Base-by-base conservation (phyloP, 306 rosid genomes). In the Prunus campanulata region DNA sequence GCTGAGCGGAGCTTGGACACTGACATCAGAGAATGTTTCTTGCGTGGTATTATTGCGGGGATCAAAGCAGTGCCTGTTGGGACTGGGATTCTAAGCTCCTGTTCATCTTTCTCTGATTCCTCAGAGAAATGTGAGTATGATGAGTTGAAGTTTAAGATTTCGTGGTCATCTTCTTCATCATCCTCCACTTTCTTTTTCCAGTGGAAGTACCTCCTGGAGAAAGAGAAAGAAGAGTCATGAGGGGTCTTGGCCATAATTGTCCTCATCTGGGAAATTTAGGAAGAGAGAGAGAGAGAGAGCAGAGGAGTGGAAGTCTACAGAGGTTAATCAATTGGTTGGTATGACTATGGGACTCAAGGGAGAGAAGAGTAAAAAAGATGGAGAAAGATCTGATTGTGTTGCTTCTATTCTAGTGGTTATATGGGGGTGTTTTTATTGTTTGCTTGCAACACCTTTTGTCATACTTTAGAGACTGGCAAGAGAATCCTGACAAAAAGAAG, bases 141-240 rank as follows among this genome's bases (percentile, higher is more conserved):
- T 8, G 88, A 78, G 10, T 39, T 60, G 42, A 80, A 63, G 82
- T 79, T 87, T 4, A 85, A 77, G 81, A 86, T 49, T 71, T 74
- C 88, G 52, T 85, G 91, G 3, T 83, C 85, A 1, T 88, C 86
- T 14, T 87, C 83, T 2, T 75, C 70, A 0, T 84, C 82, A 0
- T 84, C 88, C 1, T 82, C 87, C 22, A 70, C 61, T 64, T 87
- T 89, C 87, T 92, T 92, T 49, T 79, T 95, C 91, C 93, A 89
- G 44, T 88, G 89, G 85, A 95, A 89, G 71, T 87, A 92, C 13
- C 97, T 83, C 18, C 86, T 82, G 19, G 99, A 95, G 90, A 95
- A 89, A 39, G 99, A 95, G 89, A 90, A 85, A 11, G 97, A 94
- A 13, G 96, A 81, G 64, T 90, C 97, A 1, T 88, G 91, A 3